These are phyloP conservation scores for Trypanosoma avium DNA, from an alignment of 208 protist species.

Conservation along the genomic window DNA sequence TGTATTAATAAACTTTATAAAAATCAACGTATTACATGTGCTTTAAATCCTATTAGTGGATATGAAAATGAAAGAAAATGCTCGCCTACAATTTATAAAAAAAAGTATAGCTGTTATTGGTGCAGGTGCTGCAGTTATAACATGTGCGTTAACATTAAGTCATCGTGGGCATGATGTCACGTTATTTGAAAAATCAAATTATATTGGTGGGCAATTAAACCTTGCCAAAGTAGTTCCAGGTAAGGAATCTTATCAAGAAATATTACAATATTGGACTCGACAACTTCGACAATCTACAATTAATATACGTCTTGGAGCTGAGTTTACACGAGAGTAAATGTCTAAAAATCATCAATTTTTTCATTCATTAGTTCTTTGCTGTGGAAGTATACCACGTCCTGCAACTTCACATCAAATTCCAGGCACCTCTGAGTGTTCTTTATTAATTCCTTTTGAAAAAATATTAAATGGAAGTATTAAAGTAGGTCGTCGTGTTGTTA, in stretches of 20 bases:
- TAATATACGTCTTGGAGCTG: constrained; percentile 68
- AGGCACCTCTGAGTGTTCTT: constrained; percentile 55
- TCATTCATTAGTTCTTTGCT: constrained; percentile 75
- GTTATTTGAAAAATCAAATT: constrained; percentile 71
- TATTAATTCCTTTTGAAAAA: constrained; percentile 73
- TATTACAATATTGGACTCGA: constrained; percentile 89
- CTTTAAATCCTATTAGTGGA: constrained; percentile 90
- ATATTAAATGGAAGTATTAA: constrained; percentile 81
- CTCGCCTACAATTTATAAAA: constrained; percentile 49
- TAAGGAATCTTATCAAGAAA: constrained; percentile 91
- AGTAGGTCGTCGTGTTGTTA: constrained; percentile 75
- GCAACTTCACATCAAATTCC: constrained; percentile 68
- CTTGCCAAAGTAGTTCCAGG: constrained; percentile 92
- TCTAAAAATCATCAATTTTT: constrained; percentile 81
- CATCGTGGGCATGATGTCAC: constrained; percentile 91
- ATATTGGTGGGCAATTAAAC: constrained; percentile 94
- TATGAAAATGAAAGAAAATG: constrained; percentile 83
- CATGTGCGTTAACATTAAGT: constrained; percentile 88
- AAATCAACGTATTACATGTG: constrained; percentile 85
- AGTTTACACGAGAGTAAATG: constrained; percentile 82
- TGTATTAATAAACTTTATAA: constrained; percentile 93
- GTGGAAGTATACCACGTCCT: constrained; percentile 61
- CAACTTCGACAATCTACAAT: constrained; percentile 78
- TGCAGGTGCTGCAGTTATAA: constrained; percentile 88
- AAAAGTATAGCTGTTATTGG: constrained; percentile 90